A percentile compares a stretch with the other conserved stretches of the same genome.
phyloP scores from a whole-genome alignment of 805 yeast genomes.

The Nakazawaea populi region DNA sequence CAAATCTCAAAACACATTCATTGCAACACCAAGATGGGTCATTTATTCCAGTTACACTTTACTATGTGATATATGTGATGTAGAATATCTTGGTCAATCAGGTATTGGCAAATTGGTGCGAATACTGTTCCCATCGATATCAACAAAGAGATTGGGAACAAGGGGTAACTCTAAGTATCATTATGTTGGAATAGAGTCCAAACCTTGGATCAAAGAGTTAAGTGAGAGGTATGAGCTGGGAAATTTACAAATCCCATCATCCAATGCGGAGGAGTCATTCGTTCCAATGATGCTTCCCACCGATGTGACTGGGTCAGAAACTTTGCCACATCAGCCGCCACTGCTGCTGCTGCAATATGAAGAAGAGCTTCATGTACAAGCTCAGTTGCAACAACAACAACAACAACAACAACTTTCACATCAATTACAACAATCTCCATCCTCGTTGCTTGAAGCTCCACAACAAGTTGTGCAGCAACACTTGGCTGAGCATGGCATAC shows the following conservation, averaged over 20 bases:
- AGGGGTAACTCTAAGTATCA: slow-evolving; percentile 79
- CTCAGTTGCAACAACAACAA: not conserved
- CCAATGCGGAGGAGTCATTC: not conserved
- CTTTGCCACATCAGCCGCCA: not conserved
- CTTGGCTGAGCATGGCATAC: no score
- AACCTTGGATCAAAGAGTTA: slow-evolving; percentile 6
- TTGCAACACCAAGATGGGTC: slow-evolving; percentile 14
- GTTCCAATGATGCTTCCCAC: not conserved
- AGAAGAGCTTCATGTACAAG: not conserved
- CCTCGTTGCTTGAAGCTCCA: not conserved
- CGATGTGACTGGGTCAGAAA: not conserved
- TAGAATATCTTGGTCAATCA: slow-evolving; percentile 62
- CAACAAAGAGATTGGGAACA: slow-evolving; percentile 72
- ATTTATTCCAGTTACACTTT: slow-evolving; percentile 18
- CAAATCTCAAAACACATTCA: not conserved
- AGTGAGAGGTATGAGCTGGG: not conserved
- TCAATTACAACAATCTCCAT: not conserved
- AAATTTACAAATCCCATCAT: not conserved
- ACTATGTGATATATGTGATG: slow-evolving; percentile 17
- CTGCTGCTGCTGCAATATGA: not conserved
- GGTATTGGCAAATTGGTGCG: slow-evolving; percentile 69
- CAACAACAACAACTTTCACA: not conserved
- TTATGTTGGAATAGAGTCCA: slow-evolving; percentile 58
- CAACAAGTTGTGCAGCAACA: not conserved
- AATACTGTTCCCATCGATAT: slow-evolving; percentile 55